Evolutionary conservation across 139 green algal species (phyloP), one percentile per base, ranked within the genome.

Genomic region (Ostreobium quekettii): DNA sequence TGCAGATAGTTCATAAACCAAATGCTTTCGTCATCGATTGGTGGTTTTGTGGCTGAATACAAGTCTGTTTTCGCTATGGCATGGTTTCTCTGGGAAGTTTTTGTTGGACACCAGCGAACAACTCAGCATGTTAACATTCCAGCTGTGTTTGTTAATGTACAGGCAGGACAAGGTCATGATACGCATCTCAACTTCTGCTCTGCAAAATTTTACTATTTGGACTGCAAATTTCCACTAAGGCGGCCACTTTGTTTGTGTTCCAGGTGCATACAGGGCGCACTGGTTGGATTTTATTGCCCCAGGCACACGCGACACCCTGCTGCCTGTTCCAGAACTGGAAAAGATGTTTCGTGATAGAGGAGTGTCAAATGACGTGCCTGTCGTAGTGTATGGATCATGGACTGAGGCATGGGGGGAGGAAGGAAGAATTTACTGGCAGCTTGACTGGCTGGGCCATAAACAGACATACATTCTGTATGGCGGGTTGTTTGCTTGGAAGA

Each of bases 391-490:
- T 30, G 61, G 61, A 30, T 29, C 5, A 36, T 68, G 61, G 61
- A 68, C 49, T 4, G 61, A 53, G 6, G 61, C 26, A 32, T 68
- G 61, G 36, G 61, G 61, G 22, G 61, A 68, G 35, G 61, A 68
- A 29, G 61, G 61, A n/a, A 35, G 61, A 32, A 68, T 68, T n/a
- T 68, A 36, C 36, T 68, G 61, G 61, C 61, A 68, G 36, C 36
- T 68, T 24, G 7, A 53, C 7, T 53, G 36, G 61, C 36, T 68
- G 3, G 26, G 26, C 36, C 61, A 68, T 56, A 11, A 28, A 36
- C 11, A 56, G 11, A 29, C 36, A 4, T 53, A 53, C 61, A 68
- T 68, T 53, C 61, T 68, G 3, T 15, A 68, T 53, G 42, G 42
- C 11, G 42, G 42, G 42, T 53, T 53, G 11, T 53, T 53, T 53